Conservation (phyloP, 768 basidiomycete genomes). For the Gyrodon lividus region DNA sequence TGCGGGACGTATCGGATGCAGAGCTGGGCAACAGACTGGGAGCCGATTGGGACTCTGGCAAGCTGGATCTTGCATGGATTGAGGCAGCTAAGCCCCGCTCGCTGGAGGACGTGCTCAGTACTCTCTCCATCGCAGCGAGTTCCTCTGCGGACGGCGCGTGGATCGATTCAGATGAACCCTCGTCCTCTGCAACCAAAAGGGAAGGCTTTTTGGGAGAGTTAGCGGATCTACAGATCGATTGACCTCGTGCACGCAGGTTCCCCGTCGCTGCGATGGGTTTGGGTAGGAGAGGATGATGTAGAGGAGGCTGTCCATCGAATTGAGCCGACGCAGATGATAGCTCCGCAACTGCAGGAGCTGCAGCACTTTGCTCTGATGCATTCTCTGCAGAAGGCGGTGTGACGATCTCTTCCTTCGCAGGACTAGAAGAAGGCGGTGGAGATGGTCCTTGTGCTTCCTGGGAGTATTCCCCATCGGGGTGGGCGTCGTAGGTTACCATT, state of each 20-base stretch:
- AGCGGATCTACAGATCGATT: constrained; percentile 14
- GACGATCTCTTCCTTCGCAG: not conserved
- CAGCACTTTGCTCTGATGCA: constrained; percentile 19
- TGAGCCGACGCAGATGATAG: constrained; percentile 6
- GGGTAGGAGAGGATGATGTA: constrained; percentile 47
- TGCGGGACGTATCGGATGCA: constrained; percentile 24
- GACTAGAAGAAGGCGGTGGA: constrained; percentile 10
- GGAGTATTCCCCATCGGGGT: constrained; percentile 1
- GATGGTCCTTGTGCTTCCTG: constrained; percentile 7
- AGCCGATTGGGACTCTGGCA: constrained; percentile 40
- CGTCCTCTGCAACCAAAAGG: constrained; percentile 10
- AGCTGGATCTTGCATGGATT: constrained; percentile 48
- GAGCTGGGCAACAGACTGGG: constrained; percentile 32
- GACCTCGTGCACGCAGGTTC: constrained; percentile 11
- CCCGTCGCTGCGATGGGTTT: constrained; percentile 39
- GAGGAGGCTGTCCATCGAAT: constrained; percentile 21
- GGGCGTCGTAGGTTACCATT: constrained; percentile 18
- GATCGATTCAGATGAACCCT: constrained; percentile 29
- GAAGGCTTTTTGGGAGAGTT: constrained; percentile 13
- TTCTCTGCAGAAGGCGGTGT: constrained; percentile 5
- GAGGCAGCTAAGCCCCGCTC: constrained; percentile 47
- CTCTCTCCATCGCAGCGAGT: constrained; percentile 15
- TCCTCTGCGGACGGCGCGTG: constrained; percentile 22
- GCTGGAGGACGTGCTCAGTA: constrained; percentile 18
- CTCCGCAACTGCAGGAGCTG: constrained; percentile 9